Conservation (phyloP, 148 eudicot species). For the Arbutus unedo region DNA sequence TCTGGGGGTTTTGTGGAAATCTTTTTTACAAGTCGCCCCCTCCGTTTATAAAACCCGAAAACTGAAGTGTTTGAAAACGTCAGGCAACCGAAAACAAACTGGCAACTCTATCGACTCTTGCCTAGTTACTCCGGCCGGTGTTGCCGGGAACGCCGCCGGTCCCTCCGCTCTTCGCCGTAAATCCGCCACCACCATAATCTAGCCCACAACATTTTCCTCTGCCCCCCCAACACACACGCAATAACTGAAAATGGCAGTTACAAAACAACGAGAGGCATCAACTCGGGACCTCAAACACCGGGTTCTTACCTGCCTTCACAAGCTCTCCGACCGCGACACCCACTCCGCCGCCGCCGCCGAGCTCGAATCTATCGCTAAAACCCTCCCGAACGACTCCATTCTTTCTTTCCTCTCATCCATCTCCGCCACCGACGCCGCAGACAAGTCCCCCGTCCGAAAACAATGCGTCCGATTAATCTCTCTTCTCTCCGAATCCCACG, state of each 20-base stretch:
- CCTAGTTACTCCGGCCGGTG: conserved; percentile 13
- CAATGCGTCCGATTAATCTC: conserved; percentile 62
- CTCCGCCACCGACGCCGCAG: conserved; percentile 78
- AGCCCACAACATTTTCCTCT: neutral
- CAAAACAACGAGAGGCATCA: conserved; percentile 9
- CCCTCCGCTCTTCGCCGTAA: conserved; percentile 22
- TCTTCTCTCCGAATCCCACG: conserved; percentile 50
- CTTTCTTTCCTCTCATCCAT: conserved; percentile 68
- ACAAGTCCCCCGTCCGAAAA: conserved; percentile 56
- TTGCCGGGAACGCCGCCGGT: conserved; percentile 28
- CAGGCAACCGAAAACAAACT: neutral
- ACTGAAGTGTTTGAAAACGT: neutral
- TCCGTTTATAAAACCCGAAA: neutral
- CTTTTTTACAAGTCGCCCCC: neutral
- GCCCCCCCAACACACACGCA: neutral
- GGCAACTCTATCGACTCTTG: conserved; percentile 17
- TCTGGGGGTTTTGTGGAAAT: neutral
- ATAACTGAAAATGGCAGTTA: conserved; percentile 8
- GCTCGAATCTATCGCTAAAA: conserved; percentile 61
- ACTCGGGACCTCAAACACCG: conserved; percentile 80
- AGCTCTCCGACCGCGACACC: conserved; percentile 88
- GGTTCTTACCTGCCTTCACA: conserved; percentile 69
- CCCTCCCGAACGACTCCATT: conserved; percentile 46
- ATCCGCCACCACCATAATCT: neutral
- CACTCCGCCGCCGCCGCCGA: conserved; percentile 69